Conservation (phyloP, 2,329 filamentous ascomycete genomes). For the Fusarium udum region DNA sequence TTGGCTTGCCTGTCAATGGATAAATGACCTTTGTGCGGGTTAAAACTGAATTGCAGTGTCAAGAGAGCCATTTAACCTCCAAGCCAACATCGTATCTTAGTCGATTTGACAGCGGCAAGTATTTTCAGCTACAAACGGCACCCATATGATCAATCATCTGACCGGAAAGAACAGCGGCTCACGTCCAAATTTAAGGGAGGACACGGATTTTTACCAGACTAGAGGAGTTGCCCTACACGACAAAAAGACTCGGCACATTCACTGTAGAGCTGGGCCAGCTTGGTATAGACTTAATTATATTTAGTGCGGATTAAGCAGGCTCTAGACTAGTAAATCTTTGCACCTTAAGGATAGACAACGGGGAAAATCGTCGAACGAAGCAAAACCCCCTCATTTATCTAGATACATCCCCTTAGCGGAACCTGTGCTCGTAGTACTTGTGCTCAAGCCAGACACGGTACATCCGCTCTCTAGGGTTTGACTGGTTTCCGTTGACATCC, state of each 20-base stretch:
- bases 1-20: neutral
- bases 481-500: neutral
- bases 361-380: neutral
- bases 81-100: accelerated
- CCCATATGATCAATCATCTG: neutral
- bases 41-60: neutral
- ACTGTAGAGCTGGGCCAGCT: accelerated
- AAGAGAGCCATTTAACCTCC: accelerated
- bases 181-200: accelerated
- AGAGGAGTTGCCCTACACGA: too few relatives aligned
- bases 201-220: accelerated
- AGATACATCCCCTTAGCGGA: neutral
- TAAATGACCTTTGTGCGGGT: neutral
- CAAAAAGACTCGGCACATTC: neutral
- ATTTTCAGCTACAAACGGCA: neutral
- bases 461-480: neutral
- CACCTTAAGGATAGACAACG: neutral
- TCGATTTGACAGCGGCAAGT: neutral
- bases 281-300: accelerated
- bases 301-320: accelerated
- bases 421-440: neutral
- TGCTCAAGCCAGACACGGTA: neutral
- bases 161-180: accelerated
- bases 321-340: neutral
- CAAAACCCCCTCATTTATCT: neutral